phyloP scores from a whole-genome alignment of 306 rosid genomes.

The Sesbania bispinosa region DNA sequence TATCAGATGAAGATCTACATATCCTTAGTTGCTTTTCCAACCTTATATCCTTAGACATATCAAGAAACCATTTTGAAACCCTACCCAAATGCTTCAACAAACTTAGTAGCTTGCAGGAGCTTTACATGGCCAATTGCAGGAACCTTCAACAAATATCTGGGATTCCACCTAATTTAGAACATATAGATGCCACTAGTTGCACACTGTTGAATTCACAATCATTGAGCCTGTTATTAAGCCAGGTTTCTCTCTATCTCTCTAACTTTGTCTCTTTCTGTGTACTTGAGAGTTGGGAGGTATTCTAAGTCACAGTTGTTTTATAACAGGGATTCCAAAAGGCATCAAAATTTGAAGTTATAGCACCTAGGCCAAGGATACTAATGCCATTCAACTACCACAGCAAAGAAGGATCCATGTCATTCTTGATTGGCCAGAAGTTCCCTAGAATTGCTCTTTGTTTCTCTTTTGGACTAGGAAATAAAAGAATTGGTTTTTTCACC shows the following conservation, averaged over 20 bases:
- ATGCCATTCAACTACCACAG: conserved; percentile 6
- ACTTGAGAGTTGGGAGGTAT: neutral
- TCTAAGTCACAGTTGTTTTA: neutral
- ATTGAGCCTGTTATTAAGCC: conserved; percentile 16
- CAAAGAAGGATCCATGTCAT: conserved; percentile 25
- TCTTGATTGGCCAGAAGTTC: conserved; percentile 25
- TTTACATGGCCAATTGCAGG: conserved; percentile 25
- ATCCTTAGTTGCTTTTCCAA: neutral
- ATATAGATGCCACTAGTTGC: conserved; percentile 30
- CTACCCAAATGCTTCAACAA: conserved; percentile 25
- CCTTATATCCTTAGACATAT: conserved; percentile 13
- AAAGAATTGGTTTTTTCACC: neutral
- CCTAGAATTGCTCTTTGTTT: conserved; percentile 25
- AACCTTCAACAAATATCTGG: conserved; percentile 26
- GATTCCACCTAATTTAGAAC: conserved; percentile 28
- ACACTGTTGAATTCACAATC: conserved; percentile 18
- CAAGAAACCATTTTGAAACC: conserved; percentile 27
- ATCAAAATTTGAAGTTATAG: conserved; percentile 21
- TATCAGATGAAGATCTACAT: conserved; percentile 23
- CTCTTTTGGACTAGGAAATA: conserved; percentile 23
- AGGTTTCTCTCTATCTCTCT: conserved; percentile 18
- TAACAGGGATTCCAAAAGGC: conserved; percentile 17
- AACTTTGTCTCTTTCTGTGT: neutral
- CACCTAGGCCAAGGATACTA: conserved; percentile 6
- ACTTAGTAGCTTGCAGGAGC: conserved; percentile 22